These are phyloP conservation scores for Lachancea mirantina DNA, from an alignment of 805 yeast species.

Conservation along the genomic window DNA sequence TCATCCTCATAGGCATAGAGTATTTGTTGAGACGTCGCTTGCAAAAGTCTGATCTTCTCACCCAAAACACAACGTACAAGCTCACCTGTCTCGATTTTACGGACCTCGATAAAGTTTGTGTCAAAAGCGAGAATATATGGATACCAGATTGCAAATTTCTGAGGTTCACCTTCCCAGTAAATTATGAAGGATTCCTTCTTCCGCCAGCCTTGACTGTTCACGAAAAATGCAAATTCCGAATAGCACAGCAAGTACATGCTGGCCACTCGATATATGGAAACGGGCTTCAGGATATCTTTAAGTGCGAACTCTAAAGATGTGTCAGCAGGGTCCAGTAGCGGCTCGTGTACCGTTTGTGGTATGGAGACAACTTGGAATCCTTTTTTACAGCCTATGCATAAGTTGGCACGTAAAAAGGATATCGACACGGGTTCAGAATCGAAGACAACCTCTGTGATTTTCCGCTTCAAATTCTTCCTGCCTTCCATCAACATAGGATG, in stretches of 20 bases:
- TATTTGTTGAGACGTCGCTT: slow-evolving; percentile 88
- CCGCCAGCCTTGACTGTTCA: slow-evolving; percentile 94
- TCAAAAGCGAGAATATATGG: slow-evolving; percentile 92
- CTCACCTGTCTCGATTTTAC: slow-evolving; percentile 84
- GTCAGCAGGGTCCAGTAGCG: slow-evolving; percentile 94
- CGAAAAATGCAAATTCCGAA: slow-evolving; percentile 89
- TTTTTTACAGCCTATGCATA: slow-evolving; percentile 92
- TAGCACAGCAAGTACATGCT: slow-evolving; percentile 83
- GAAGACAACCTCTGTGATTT: slow-evolving; percentile 68
- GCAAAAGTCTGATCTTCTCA: slow-evolving; percentile 82
- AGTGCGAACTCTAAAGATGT: slow-evolving; percentile 88
- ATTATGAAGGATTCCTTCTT: slow-evolving; percentile 89
- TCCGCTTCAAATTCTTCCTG: slow-evolving; percentile 64
- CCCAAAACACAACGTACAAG: slow-evolving; percentile 84
- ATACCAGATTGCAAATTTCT: slow-evolving; percentile 85
- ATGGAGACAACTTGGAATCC: slow-evolving; percentile 93
- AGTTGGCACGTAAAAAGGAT: slow-evolving; percentile 77
- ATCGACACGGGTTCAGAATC: slow-evolving; percentile 87
- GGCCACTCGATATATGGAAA: slow-evolving; percentile 75
- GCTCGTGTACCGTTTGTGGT: slow-evolving; percentile 77
- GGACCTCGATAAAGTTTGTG: slow-evolving; percentile 79
- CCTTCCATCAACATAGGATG: slow-evolving; percentile 54
- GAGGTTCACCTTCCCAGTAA: slow-evolving; percentile 96
- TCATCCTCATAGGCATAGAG: slow-evolving; percentile 88
- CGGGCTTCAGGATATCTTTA: slow-evolving; percentile 69